These are phyloP conservation scores for Phoma sp. DNA, from an alignment of 2,329 filamentous ascomycete species.

Conservation along the genomic window DNA sequence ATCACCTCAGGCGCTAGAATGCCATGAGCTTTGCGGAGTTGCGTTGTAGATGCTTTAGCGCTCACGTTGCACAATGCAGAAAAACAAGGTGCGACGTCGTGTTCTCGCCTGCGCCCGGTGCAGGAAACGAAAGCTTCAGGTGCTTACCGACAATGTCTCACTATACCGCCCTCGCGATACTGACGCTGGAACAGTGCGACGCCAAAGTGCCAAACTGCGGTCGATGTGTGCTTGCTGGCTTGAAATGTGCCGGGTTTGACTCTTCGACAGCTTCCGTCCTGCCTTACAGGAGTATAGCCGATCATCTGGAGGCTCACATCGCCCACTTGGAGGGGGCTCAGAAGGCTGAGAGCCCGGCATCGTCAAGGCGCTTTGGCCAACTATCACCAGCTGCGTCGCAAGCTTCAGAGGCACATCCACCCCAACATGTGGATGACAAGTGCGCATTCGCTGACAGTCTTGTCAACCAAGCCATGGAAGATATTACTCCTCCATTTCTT, in stretches of 20 bases:
- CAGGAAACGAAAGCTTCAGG: constrained; percentile 45
- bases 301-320: constrained; percentile 43
- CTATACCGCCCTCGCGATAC: constrained; percentile 13
- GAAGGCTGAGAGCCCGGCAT: constrained; percentile 22
- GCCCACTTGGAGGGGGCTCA: constrained; percentile 30
- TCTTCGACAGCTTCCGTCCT: constrained; percentile 42
- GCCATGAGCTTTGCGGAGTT: constrained; percentile 31
- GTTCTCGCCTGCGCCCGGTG: constrained; percentile 47
- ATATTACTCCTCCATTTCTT: constrained; percentile 45
- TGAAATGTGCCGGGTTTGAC: constrained; percentile 44
- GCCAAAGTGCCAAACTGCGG: constrained; percentile 45
- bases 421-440: constrained; percentile 27
- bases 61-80: constrained; percentile 34
- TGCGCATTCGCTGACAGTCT: constrained; percentile 39
- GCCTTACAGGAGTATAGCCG: constrained; percentile 40
- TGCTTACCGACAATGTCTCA: constrained; percentile 21
- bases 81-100: constrained; percentile 42
- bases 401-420: constrained; percentile 26
- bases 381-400: constrained; percentile 35
- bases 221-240: constrained; percentile 39
- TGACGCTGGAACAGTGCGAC: constrained; percentile 40
- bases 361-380: constrained; percentile 22
- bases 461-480: constrained; percentile 44
- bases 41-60: constrained; percentile 23
- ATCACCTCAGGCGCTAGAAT: constrained; percentile 12